phyloP scores from a whole-genome alignment of 2,329 filamentous ascomycete species.

The Lasiodiplodia theobromae region DNA sequence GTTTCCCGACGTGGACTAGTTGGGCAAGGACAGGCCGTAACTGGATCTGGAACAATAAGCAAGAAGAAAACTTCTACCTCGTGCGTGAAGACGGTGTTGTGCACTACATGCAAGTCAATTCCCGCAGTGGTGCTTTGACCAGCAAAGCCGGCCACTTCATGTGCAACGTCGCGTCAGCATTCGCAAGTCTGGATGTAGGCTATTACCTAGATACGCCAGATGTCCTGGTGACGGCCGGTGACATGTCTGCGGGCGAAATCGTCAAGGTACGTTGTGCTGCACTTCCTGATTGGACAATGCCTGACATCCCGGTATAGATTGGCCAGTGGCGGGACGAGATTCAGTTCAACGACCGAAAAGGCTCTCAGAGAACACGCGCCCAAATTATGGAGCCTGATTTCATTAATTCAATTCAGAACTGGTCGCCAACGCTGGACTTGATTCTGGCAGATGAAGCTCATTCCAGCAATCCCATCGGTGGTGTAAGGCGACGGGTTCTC shows the following conservation, averaged over 20 bases:
- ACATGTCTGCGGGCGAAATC: slow-evolving; percentile 77
- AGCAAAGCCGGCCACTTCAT: slow-evolving; percentile 64
- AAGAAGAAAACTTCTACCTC: slow-evolving; percentile 82
- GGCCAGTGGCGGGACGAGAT: slow-evolving; percentile 29
- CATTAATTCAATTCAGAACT: slow-evolving; percentile 69
- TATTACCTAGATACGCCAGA: slow-evolving; percentile 68
- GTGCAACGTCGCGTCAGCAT: slow-evolving; percentile 80
- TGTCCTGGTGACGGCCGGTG: slow-evolving; percentile 80
- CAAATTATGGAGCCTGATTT: slow-evolving; percentile 55
- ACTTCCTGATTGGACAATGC: not conserved
- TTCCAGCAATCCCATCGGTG: slow-evolving; percentile 11
- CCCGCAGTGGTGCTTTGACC: slow-evolving; percentile 50
- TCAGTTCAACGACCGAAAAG: slow-evolving; percentile 35
- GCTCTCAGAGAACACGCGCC: slow-evolving; percentile 50
- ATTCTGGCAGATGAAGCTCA: slow-evolving; percentile 38
- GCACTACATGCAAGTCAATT: slow-evolving; percentile 72
- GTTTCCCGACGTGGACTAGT: slow-evolving; percentile 73
- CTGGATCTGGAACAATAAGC: slow-evolving; percentile 62
- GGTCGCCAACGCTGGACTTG: slow-evolving; percentile 61
- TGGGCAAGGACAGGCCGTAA: slow-evolving; percentile 81
- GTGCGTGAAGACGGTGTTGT: slow-evolving; percentile 87
- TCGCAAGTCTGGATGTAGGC: slow-evolving; percentile 73
- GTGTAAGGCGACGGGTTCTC: slow-evolving; percentile 40
- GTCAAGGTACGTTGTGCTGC: slow-evolving; percentile 65
- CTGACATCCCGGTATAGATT: slow-evolving; percentile 17